phyloP scores from a whole-genome alignment of 1,139 yeast genomes.

The Blastobotrys proliferans region DNA sequence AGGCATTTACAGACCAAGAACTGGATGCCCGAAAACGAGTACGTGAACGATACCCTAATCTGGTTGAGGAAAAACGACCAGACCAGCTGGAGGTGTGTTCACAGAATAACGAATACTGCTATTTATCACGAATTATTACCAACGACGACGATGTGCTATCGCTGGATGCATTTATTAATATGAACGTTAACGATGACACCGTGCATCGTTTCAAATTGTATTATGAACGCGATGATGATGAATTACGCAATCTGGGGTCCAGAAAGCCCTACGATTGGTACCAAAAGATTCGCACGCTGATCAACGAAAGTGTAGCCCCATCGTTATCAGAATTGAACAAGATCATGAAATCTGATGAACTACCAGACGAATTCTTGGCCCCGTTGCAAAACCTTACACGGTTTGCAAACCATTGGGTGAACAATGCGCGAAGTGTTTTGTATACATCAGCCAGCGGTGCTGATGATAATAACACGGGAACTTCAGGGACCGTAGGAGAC shows the following conservation, averaged over 20 bases:
- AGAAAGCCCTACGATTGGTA: too few relatives aligned
- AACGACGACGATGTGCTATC: conserved; percentile 35
- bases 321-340: too few relatives aligned
- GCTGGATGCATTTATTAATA: conserved; percentile 41
- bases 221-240: conserved; percentile 17
- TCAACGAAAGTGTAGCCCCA: too few relatives aligned
- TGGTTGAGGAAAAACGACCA: neutral
- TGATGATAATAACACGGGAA: too few relatives aligned
- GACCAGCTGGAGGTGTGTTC: conserved; percentile 18
- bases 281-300: too few relatives aligned
- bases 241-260: too few relatives aligned
- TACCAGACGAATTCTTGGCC: conserved; percentile 36
- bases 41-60: conserved; percentile 8
- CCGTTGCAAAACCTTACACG: conserved; percentile 43
- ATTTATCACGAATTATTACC: conserved; percentile 26
- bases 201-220: conserved; percentile 17
- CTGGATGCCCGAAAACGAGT: conserved; percentile 8
- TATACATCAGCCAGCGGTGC: neutral
- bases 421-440: conserved; percentile 52
- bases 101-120: conserved; percentile 28
- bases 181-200: conserved; percentile 22
- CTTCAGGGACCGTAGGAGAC: conserved; percentile 7
- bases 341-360: too few relatives aligned
- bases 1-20: conserved; percentile 9
- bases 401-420: conserved; percentile 48